These are phyloP conservation scores for Trichoderma pleuroti DNA, from an alignment of 2,329 filamentous ascomycete genomes.

Conservation along the genomic window DNA sequence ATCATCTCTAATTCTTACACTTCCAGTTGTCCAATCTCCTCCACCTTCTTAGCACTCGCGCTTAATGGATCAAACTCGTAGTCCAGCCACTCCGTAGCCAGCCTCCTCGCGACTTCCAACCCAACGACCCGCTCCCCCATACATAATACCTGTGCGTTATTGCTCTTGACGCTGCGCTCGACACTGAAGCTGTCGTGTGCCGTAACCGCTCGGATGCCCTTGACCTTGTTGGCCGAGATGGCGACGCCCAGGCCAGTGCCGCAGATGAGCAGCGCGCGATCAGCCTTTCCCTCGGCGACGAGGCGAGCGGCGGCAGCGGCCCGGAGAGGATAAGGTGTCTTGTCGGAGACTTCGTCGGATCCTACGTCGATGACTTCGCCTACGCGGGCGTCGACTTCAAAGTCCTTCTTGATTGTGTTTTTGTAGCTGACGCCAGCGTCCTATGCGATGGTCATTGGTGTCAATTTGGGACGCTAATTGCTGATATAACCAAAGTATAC, in stretches of 20 bases:
- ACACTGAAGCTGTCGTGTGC: slow-evolving; percentile 84
- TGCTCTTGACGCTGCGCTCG: slow-evolving; percentile 75
- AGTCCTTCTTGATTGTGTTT: slow-evolving; percentile 68
- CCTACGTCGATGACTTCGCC: slow-evolving; percentile 70
- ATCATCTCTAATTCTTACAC: neutral
- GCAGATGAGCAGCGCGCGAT: slow-evolving; percentile 79
- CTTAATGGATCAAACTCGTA: slow-evolving; percentile 69
- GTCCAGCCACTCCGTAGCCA: slow-evolving; percentile 80
- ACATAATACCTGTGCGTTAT: slow-evolving; percentile 83
- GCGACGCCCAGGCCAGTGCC: slow-evolving; percentile 84
- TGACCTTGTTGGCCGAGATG: slow-evolving; percentile 85
- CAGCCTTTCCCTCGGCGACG: slow-evolving; percentile 60
- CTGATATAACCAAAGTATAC: neutral
- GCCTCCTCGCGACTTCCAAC: slow-evolving; percentile 70
- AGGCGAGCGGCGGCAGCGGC: slow-evolving; percentile 68
- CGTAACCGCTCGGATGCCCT: slow-evolving; percentile 79
- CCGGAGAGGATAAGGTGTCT: slow-evolving; percentile 77
- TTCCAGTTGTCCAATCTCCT: slow-evolving; percentile 42
- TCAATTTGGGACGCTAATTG: neutral
- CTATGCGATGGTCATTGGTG: slow-evolving; percentile 32
- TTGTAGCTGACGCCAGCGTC: slow-evolving; percentile 79
- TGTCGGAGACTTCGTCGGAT: slow-evolving; percentile 62
- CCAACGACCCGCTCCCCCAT: slow-evolving; percentile 83
- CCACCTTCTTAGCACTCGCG: slow-evolving; percentile 45
- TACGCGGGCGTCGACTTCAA: slow-evolving; percentile 65